These are phyloP conservation scores for Xylariaceae sp. DNA, from an alignment of 2,329 filamentous ascomycete genomes.

Conservation along the genomic window DNA sequence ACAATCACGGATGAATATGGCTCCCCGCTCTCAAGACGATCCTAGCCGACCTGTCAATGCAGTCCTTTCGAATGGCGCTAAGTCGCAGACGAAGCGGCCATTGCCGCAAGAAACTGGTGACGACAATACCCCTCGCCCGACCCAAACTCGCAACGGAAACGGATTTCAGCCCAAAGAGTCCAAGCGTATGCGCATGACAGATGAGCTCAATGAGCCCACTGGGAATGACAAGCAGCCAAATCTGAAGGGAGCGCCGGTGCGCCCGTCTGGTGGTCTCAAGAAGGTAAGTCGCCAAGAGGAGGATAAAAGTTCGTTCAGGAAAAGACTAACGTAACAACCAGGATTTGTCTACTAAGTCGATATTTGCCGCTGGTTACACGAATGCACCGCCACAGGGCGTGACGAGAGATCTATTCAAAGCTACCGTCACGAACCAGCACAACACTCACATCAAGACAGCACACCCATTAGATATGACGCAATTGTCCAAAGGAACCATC, in stretches of 20 bases:
- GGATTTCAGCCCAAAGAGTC: slow-evolving; percentile 65
- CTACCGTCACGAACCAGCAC: slow-evolving; percentile 63
- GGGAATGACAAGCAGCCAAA: slow-evolving; percentile 57
- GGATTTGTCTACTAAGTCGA: slow-evolving; percentile 58
- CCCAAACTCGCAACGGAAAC: slow-evolving; percentile 49
- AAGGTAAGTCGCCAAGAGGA: slow-evolving; percentile 52
- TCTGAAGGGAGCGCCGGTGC: slow-evolving; percentile 78
- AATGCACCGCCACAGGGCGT: slow-evolving; percentile 53
- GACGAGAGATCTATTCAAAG: slow-evolving; percentile 59
- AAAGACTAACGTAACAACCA: slow-evolving; percentile 39
- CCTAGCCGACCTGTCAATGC: slow-evolving; percentile 57
- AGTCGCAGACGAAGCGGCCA: slow-evolving; percentile 70
- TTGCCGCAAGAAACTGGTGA: slow-evolving; percentile 62
- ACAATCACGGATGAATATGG: slow-evolving; percentile 55
- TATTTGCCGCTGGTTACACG: slow-evolving; percentile 59
- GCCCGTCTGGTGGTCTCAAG: slow-evolving; percentile 66
- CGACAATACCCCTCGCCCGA: slow-evolving; percentile 48
- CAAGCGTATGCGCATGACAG: slow-evolving; percentile 76
- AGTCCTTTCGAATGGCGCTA: slow-evolving; percentile 58
- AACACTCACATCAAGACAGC: slow-evolving; percentile 58
- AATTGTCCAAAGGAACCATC: slow-evolving; percentile 82
- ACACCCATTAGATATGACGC: slow-evolving; percentile 78
- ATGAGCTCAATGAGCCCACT: slow-evolving; percentile 62
- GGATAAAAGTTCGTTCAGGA: neutral
- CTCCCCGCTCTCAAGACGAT: slow-evolving; percentile 55